These are phyloP conservation scores for Euphorbia pulcherrima DNA, from an alignment of 345 rosid genomes.

Conservation along the genomic window DNA sequence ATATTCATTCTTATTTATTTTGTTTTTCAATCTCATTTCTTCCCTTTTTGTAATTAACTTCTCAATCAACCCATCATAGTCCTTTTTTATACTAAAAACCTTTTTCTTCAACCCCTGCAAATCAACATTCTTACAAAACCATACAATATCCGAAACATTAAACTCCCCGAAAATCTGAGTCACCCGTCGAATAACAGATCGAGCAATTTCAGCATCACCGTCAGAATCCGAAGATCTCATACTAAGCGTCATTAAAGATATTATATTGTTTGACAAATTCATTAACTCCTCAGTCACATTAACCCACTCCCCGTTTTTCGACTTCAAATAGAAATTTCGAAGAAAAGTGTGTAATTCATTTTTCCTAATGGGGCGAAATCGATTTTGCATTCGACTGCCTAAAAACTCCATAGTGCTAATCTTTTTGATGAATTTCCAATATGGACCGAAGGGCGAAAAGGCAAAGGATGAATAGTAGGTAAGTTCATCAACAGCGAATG, in stretches of 20 bases:
- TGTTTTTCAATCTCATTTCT: conserved; percentile 15
- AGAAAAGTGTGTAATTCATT: conserved; percentile 26
- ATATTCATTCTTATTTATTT: neutral
- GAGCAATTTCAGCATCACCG: conserved; percentile 26
- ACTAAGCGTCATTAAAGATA: conserved; percentile 46
- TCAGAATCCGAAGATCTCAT: conserved; percentile 33
- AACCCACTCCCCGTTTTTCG: conserved; percentile 17
- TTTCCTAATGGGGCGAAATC: conserved; percentile 34
- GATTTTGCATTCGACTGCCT: conserved; percentile 31
- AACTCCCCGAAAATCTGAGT: conserved; percentile 44
- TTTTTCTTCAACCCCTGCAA: conserved; percentile 36
- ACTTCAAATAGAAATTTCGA: conserved; percentile 12
- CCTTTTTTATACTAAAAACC: conserved; percentile 22
- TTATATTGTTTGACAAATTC: conserved; percentile 36
- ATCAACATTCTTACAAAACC: conserved; percentile 38
- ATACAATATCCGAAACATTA: conserved; percentile 41
- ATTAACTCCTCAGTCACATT: conserved; percentile 40
- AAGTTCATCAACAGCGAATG: conserved; percentile 34
- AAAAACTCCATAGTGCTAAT: conserved; percentile 41
- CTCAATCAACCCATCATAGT: conserved; percentile 38
- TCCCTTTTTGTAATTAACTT: conserved; percentile 30
- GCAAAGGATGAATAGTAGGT: conserved; percentile 46
- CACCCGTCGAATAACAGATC: conserved; percentile 33
- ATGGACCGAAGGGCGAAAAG: conserved; percentile 37
- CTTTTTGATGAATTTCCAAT: conserved; percentile 49